Evolutionary conservation across 202 grass and related monocot species (phyloP).

Genomic region (Brachypodium distachyon): DNA sequence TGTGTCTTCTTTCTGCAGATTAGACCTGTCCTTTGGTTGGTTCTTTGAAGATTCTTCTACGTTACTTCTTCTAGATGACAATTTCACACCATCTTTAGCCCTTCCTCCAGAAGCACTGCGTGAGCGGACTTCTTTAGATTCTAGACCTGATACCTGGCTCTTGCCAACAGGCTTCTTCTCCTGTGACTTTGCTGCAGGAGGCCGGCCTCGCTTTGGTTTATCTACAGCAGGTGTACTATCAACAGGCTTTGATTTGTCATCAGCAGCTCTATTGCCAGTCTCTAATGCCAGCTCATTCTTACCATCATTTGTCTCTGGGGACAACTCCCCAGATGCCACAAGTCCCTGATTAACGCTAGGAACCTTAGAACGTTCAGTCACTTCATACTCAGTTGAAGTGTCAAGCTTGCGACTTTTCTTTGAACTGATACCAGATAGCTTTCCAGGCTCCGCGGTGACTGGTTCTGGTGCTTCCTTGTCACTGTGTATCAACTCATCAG

Average conservation of each 20-base stretch:
- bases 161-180: slow-evolving; percentile 33
- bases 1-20: slow-evolving; percentile 22
- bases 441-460: slow-evolving; percentile 18
- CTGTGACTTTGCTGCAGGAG: slow-evolving; percentile 25
- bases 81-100: slow-evolving; percentile 20
- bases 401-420: slow-evolving; percentile 16
- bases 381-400: neutral
- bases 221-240: slow-evolving; percentile 8
- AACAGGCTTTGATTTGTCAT: slow-evolving; percentile 12
- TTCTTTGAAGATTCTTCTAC: slow-evolving; percentile 31
- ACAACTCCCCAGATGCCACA: slow-evolving; percentile 8
- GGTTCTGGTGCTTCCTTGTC: slow-evolving; percentile 14
- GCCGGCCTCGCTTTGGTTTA: slow-evolving; percentile 35
- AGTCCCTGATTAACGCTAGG: slow-evolving; percentile 4
- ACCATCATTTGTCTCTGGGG: slow-evolving; percentile 29
- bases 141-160: slow-evolving; percentile 16
- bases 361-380: slow-evolving; percentile 11
- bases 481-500: slow-evolving; percentile 12
- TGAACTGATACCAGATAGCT: slow-evolving; percentile 20
- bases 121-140: slow-evolving; percentile 32
- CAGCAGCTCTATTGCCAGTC: slow-evolving; percentile 1
- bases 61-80: slow-evolving; percentile 11
- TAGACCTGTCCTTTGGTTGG: slow-evolving; percentile 13
- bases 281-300: neutral
- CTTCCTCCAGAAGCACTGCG: slow-evolving; percentile 38